Evolutionary conservation across 1,284 basidiomycete species (phyloP), one percentile per base, ranked within the genome.

Genomic region (Sporisorium scitamineum): DNA sequence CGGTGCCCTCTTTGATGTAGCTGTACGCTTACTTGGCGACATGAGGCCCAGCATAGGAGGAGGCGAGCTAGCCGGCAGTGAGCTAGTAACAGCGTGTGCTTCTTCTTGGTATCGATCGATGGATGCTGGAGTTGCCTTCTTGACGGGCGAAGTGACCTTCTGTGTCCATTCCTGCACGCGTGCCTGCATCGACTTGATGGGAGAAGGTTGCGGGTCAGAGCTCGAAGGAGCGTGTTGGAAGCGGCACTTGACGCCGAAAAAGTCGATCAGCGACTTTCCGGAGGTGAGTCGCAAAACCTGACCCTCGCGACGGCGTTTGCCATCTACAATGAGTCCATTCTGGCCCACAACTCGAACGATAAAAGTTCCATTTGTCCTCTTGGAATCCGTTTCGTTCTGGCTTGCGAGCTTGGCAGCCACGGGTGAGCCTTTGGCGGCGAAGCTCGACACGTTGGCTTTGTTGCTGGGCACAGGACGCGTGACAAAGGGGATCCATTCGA

Each of bases 401-500:
- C 52, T 48, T 11, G 62, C 45, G 18, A 61, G 52, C 14, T 47
- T 51, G 24, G 62, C 58, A 53, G 48, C 61, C 5, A 55, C 54
- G 14, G 77, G 63, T 4, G 73, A 63, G 27, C 57, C 64, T 44
- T 68, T 68, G 20, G 66, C 58, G 8, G 65, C 58, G 52, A 64
- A 63, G 61, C 63, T 61, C 8, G 66, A 61, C 20, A 56, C 58
- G 24, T 34, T 41, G 5, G 62, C 41, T 39, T 60, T 75, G 45
- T 59, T 74, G 52, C 44, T 26, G 18, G 53, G 6, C 1, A 39
- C 57, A 0, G 61, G 22, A 41, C 66, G 62, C 29, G 61, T 16
- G 27, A 70, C 64, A 48, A 84, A 82, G 27, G 82, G 84, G n/a
- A 82, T 75, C 74, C 76, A 84, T n/a, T 82, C 80, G 31, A 85